Evolutionary conservation across 1,284 basidiomycete species (phyloP).

Genomic region (Fomes fomentarius): DNA sequence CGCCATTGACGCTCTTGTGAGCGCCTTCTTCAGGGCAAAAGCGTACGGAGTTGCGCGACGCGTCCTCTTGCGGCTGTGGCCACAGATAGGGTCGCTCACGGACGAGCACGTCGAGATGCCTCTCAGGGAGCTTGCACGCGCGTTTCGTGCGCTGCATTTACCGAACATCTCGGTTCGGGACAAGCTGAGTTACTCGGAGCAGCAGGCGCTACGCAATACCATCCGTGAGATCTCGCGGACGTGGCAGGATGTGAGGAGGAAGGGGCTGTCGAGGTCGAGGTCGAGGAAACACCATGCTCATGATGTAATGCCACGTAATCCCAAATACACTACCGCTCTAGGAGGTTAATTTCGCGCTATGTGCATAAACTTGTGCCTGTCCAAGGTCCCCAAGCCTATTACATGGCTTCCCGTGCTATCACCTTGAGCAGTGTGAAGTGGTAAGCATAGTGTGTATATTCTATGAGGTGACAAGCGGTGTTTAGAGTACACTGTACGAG

Average conservation of each 20-base stretch:
- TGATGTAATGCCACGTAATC: conserved; percentile 13
- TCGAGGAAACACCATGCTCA: conserved; percentile 1
- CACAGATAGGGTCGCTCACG: conserved; percentile 65
- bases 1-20: conserved; percentile 67
- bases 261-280: neutral
- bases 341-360: conserved; percentile 13
- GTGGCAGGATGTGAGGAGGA: conserved; percentile 10
- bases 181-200: conserved; percentile 13
- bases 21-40: conserved; percentile 63
- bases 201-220: conserved; percentile 29
- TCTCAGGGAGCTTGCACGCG: conserved; percentile 46
- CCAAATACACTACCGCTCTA: conserved; percentile 15
- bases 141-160: conserved; percentile 46
- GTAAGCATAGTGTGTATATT: conserved; percentile 1
- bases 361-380: too few species aligned
- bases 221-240: conserved; percentile 22
- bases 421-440: too few species aligned
- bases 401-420: too few species aligned
- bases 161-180: neutral
- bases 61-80: conserved; percentile 65
- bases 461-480: neutral
- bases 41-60: conserved; percentile 51
- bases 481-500: conserved; percentile 1
- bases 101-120: conserved; percentile 41
- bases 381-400: too few species aligned